Evolutionary conservation across 441 rosid genomes (phyloP), one percentile per base, ranked within the genome.

Genomic region (Eugenia klotzschiana): DNA sequence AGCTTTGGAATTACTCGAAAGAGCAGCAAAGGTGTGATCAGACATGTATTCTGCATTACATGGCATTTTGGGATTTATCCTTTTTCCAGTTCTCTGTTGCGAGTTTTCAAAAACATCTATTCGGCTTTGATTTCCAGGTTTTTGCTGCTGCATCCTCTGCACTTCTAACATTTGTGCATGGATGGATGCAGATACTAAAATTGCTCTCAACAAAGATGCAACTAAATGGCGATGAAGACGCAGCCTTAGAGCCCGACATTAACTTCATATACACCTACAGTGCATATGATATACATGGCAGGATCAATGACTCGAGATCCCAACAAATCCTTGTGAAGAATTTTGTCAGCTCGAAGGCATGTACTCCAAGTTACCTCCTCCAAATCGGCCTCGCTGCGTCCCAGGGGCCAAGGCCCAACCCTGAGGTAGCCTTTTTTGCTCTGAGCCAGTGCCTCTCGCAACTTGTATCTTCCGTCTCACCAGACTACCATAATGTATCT

Each of bases 331-430:
- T 93, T 40, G 94, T 96, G 33, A 92, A 92, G 88, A 91, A 80
- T 10, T 96, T 90, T 85, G 94, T 93, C 41, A 84, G 90, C 86
- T 92, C 96, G 80, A 95, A 93, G 90, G 91, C 93, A 46, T 92
- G 97, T 90, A 91, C 86, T 82, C 88, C 95, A 74, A 84, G 88
- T 77, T 79, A 91, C 83, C 98, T 96, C 84, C 98, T 93, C 83
- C 95, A 93, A 87, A 88, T 96, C 23, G 98, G 98, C 33, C 88
- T 96, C 16, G 81, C 83, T 83, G 98, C 98, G 56, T 91, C 94
- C 10, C 94, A 91, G 79, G 96, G 90, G 82, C 91, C 92, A 23
- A 84, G 89, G 77, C 64, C 92, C 81, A 95, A 94, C 88, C 91
- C 87, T 4, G 97, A 94, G 74, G 95, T 94, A 50, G 95, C 98